Percentiles rank a stretch among this genome's conserved stretches.
Conservation (phyloP, 2,329 filamentous ascomycete genomes). For the Neoascochyta sp. region DNA sequence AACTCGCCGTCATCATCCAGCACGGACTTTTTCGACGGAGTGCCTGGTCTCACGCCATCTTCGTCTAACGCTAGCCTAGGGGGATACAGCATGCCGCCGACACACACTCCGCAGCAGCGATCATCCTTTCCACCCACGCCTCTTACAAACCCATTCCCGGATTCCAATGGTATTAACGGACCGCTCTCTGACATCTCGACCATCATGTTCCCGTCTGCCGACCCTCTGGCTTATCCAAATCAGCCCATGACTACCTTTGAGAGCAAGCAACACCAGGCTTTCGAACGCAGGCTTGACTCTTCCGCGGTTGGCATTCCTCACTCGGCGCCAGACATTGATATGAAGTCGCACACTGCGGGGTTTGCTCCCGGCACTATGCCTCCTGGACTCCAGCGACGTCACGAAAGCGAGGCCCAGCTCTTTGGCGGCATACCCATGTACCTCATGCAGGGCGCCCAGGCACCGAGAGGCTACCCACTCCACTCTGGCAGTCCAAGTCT, state of each 20-base stretch:
- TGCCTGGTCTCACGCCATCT: conserved; percentile 33
- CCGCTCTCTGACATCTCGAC: conserved; percentile 66
- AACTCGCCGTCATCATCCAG: conserved; percentile 24
- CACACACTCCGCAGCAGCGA: conserved; percentile 23
- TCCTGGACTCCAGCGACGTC: conserved; percentile 14
- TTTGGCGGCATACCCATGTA: conserved; percentile 69
- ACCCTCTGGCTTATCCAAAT: conserved; percentile 76
- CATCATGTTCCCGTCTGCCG: conserved; percentile 76
- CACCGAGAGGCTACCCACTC: conserved; percentile 24
- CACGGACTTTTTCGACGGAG: conserved; percentile 27
- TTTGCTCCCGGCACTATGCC: conserved; percentile 22
- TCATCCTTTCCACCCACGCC: conserved; percentile 29
- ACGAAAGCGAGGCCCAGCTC: conserved; percentile 69
- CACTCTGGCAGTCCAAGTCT: conserved; percentile 19
- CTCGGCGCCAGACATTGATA: conserved; percentile 23
- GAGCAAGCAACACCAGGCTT: conserved; percentile 37
- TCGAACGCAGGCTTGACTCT: conserved; percentile 22
- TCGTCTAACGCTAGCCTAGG: conserved; percentile 30
- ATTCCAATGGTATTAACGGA: conserved; percentile 37
- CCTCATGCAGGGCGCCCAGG: conserved; percentile 53
- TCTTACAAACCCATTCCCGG: conserved; percentile 27
- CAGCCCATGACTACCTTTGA: conserved; percentile 63
- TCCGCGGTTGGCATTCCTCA: conserved; percentile 17
- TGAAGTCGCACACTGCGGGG: conserved; percentile 23
- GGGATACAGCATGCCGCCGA: conserved; percentile 22